These are phyloP conservation scores for Hymenoscyphus fraxineus DNA, from an alignment of 2,329 filamentous ascomycete species.

Conservation along the genomic window DNA sequence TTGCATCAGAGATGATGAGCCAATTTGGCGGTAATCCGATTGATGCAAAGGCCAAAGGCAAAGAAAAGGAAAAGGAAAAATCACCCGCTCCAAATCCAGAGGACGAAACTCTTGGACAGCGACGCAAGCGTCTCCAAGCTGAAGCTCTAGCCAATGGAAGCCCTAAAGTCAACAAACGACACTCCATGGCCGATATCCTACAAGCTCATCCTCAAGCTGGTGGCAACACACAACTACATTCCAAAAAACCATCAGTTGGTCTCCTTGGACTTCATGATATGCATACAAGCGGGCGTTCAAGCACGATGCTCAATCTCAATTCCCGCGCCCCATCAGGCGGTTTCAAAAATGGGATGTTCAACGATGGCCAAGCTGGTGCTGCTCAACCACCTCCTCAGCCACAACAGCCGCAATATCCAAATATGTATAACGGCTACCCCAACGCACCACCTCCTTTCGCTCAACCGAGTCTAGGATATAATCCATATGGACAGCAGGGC, in stretches of 20 bases:
- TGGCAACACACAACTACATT: constrained; percentile 21
- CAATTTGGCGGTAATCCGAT: constrained; percentile 52
- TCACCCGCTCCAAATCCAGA: constrained; percentile 41
- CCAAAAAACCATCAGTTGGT: constrained; percentile 27
- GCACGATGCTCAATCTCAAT: constrained; percentile 29
- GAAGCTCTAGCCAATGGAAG: constrained; percentile 61
- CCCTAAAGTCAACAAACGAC: constrained; percentile 36
- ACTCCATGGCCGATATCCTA: constrained; percentile 44
- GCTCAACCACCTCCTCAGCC: constrained; percentile 12
- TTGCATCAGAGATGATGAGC: constrained; percentile 65
- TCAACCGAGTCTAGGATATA: constrained; percentile 26
- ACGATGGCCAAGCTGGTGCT: constrained; percentile 26
- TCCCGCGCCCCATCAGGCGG: constrained; percentile 16
- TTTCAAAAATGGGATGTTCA: constrained; percentile 24
- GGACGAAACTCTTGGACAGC: constrained; percentile 76
- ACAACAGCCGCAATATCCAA: constrained; percentile 9
- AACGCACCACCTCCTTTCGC: constrained; percentile 21
- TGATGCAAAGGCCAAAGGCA: constrained; percentile 36
- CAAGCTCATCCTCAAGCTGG: constrained; percentile 47
- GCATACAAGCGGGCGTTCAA: constrained; percentile 19
- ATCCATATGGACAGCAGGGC: constrained; percentile 19
- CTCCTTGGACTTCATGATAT: constrained; percentile 32
- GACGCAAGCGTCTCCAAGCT: constrained; percentile 68
- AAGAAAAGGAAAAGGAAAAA: constrained; percentile 35
- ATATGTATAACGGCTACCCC: constrained; percentile 13